Evolutionary conservation across 163 green algal genomes (phyloP).

Genomic region (Coccomyxa subellipsoidea): DNA sequence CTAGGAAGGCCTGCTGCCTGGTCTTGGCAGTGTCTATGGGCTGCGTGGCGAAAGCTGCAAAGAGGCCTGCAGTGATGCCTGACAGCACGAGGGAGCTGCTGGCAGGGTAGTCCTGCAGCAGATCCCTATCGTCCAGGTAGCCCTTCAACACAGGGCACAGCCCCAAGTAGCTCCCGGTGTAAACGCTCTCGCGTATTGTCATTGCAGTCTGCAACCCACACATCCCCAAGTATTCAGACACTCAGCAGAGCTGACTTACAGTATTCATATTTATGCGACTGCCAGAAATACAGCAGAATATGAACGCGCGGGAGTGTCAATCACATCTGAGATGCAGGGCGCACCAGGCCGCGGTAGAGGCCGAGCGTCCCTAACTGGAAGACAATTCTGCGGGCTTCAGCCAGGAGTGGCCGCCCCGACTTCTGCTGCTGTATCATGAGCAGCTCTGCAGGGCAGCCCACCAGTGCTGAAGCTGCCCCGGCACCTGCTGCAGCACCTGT

Average conservation of each 20-base stretch:
- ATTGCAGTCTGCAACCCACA: slow-evolving; percentile 36
- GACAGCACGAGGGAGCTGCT: slow-evolving; percentile 45
- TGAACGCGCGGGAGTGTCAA: not conserved
- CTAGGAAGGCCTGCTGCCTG: slow-evolving; percentile 52
- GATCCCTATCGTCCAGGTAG: slow-evolving; percentile 33
- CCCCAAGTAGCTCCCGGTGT: slow-evolving; percentile 82
- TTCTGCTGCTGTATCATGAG: slow-evolving; percentile 95
- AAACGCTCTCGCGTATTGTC: slow-evolving; percentile 68
- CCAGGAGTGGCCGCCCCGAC: slow-evolving; percentile 43
- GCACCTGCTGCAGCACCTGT: slow-evolving; percentile 35
- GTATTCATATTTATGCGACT: not conserved
- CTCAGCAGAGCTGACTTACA: not conserved
- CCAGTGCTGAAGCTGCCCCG: slow-evolving; percentile 69
- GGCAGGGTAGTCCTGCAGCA: slow-evolving; percentile 41
- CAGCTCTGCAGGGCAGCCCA: slow-evolving; percentile 81
- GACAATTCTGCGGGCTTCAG: slow-evolving; percentile 44
- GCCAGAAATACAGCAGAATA: not conserved
- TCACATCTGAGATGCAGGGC: not conserved
- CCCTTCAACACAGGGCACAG: slow-evolving; percentile 69
- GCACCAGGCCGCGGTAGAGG: slow-evolving; percentile 16
- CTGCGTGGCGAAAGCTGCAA: slow-evolving; percentile 76
- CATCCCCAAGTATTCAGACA: not conserved
- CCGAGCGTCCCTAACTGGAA: not conserved
- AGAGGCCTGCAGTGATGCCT: slow-evolving; percentile 70
- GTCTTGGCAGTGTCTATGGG: slow-evolving; percentile 89